Base-by-base conservation (phyloP, 2,329 filamentous ascomycete genomes). In the Verticillium tricorpus region DNA sequence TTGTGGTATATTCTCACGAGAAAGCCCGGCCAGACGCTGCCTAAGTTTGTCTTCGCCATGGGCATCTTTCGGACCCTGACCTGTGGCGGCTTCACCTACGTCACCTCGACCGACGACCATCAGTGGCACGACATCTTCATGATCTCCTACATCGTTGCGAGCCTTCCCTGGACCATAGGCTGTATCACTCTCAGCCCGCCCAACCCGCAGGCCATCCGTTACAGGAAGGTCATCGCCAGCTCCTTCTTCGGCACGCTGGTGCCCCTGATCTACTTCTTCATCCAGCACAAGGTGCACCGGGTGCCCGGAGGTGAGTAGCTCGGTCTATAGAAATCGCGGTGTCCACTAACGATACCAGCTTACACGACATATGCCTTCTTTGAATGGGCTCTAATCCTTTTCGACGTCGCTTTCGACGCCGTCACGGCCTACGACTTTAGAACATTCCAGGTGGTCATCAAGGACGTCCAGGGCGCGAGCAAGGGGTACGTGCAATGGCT, bases 91-190 rank as follows among this genome's bases (percentile, higher is more conserved):
- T 99, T 95, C 94, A 97, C 95, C 60, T 99, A 98, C 76, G 88
- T 99, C 64, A 99, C 95, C 31, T 98, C 95, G 65, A 99, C 95
- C 54, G 95, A 99, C 74, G 92, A 98, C 74, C 95, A 99, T 76
- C 88, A 96, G 76, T 98, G 93, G 93, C 95, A 99, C 75, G 95
- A 99, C 72, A 94, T 98, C 65, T 94, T 99, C 75, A 99, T 99
- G 95, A 97, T 99, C 69, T 96, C 93, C 15, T 99, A 99, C 76
- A 82, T 99, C 61, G 89, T 99, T 56, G 90, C 92, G 37, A 98
- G 95, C 2, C 82, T 99, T 60, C 95, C 95, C 2, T 99, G 95
- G 95, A 99, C 94, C 2, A 76, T 92, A 57, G 95, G 95, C 57
- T 97, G 94, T 75, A 85, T 98, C 64, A 87, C 90, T 5, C 79